Conservation (phyloP, 495 filamentous ascomycete species). For the Penicillium antarcticum region DNA sequence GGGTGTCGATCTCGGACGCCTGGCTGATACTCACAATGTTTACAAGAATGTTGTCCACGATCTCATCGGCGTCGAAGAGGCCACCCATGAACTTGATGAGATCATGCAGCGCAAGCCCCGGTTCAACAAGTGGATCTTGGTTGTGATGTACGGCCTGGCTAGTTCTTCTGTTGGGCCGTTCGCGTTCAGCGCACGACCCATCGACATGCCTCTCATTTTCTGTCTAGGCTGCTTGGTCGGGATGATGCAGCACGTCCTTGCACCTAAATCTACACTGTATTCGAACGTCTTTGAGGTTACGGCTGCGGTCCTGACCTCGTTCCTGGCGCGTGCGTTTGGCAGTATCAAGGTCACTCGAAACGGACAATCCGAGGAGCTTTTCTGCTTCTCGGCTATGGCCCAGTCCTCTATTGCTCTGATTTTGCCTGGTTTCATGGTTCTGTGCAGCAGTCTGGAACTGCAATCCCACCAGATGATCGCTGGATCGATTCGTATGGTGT, state of each 20-base stretch:
- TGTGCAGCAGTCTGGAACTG: conserved; percentile 81
- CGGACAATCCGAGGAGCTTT: conserved; percentile 57
- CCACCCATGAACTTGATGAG: conserved; percentile 64
- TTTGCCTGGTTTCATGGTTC: conserved; percentile 81
- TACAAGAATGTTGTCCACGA: conserved; percentile 95
- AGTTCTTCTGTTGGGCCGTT: conserved; percentile 78
- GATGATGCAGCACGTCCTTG: conserved; percentile 74
- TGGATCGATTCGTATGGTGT: conserved; percentile 91
- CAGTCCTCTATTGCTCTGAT: conserved; percentile 92
- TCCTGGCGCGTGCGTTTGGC: conserved; percentile 81
- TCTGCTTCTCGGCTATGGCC: conserved; percentile 90
- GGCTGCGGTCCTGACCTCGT: conserved; percentile 80
- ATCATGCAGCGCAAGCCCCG: conserved; percentile 65
- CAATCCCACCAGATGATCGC: conserved; percentile 85
- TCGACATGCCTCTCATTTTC: conserved; percentile 87
- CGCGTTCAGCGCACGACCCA: conserved; percentile 77
- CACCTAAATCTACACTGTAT: conserved; percentile 71
- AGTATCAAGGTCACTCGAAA: conserved; percentile 52
- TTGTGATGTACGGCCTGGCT: conserved; percentile 78
- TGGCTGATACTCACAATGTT: conserved; percentile 81
- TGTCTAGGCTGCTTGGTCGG: conserved; percentile 79
- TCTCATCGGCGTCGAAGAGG: conserved; percentile 79
- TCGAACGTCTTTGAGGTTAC: conserved; percentile 90
- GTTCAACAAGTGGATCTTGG: conserved; percentile 67
- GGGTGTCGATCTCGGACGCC: conserved; percentile 79